Evolutionary conservation across 2,329 filamentous ascomycete genomes (phyloP), one percentile per base, ranked within the genome.

Genomic region (Cladosporium sp.): DNA sequence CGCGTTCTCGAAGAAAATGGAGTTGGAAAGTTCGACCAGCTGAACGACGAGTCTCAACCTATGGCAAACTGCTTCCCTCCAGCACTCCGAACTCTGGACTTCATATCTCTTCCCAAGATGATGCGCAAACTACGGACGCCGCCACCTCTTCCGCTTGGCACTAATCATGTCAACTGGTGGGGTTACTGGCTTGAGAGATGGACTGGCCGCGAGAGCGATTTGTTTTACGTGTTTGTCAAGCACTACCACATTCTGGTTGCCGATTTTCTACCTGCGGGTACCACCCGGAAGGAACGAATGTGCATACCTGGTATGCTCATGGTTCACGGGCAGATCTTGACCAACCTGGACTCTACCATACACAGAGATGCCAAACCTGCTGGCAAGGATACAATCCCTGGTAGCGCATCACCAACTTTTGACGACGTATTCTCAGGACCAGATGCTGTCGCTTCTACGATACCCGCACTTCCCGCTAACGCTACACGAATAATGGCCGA

Each of bases 221-320:
- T 97, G 38, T 92, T 97, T 75, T 97, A 94, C 79, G 90, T 96
- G 54, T 97, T 97, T 74, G 87, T 89, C 80, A 97, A 96, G 78
- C 90, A 95, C 75, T 96, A 91, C 72, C 91, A 94, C 76, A 85
- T 94, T 24, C 82, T 97, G 3, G 85, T 89, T 4, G 87, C 91
- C 49, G 91, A 95, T 67, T 84, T 80, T 70, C 74, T 82, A 10
- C 81, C 76, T 1, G 66, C 71, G 8, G 82, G 83, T 36, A 79
- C 84, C 8, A 82, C 84, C 58, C 81, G 83, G 64, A 78, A 79
- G n/a, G 85, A 88, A 68, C 84, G 85, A 66, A 80, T 88, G 65
- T 85, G 90, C 59, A 88, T 90, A 1, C 93, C 93, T 5, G 93
- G 89, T 0, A 87, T 96, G 73, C 85, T 94, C 24, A 84, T 93